Percentiles rank a stretch among this genome's conserved stretches.
Evolutionary conservation across 1,284 basidiomycete genomes (phyloP).

Genomic region (Papiliotrema laurentii): DNA sequence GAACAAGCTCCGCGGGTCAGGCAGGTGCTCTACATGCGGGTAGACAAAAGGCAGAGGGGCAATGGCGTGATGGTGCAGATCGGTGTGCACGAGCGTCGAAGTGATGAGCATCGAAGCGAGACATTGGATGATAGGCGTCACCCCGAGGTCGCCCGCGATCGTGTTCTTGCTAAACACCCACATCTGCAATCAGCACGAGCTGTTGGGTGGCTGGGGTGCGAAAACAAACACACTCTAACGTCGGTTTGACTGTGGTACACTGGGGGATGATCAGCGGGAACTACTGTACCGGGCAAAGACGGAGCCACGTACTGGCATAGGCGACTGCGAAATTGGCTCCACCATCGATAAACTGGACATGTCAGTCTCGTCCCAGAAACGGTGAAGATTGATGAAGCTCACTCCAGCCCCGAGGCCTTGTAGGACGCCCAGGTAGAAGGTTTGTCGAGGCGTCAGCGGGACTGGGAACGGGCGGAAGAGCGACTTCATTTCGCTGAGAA

Average conservation of each 20-base stretch:
- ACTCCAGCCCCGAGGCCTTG: constrained; percentile 39
- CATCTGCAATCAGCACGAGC: constrained; percentile 22
- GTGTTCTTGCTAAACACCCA: constrained; percentile 47
- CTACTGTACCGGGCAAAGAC: neutral
- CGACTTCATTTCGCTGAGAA: constrained; percentile 29
- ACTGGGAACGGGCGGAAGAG: constrained; percentile 45
- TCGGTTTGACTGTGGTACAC: constrained; percentile 40
- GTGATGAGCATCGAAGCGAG: constrained; percentile 47
- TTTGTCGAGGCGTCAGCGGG: constrained; percentile 38
- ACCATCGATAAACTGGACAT: constrained; percentile 36
- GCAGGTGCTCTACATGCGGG: constrained; percentile 47
- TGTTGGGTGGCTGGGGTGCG: neutral
- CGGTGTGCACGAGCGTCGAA: constrained; percentile 48
- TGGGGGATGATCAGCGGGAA: constrained; percentile 9
- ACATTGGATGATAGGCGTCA: constrained; percentile 47
- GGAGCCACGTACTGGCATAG: constrained; percentile 34
- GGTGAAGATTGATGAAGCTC: too few relatives aligned
- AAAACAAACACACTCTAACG: constrained; percentile 15
- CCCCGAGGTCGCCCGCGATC: constrained; percentile 47
- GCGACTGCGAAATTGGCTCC: constrained; percentile 48
- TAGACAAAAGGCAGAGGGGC: constrained; percentile 45
- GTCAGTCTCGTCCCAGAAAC: neutral
- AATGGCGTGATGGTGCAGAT: constrained; percentile 43
- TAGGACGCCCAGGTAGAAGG: constrained; percentile 39
- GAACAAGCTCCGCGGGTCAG: constrained; percentile 32